Evolutionary conservation across 129 eudicot species (phyloP), one percentile per base, ranked within the genome.

Genomic region (carrot (Daucus carota)): DNA sequence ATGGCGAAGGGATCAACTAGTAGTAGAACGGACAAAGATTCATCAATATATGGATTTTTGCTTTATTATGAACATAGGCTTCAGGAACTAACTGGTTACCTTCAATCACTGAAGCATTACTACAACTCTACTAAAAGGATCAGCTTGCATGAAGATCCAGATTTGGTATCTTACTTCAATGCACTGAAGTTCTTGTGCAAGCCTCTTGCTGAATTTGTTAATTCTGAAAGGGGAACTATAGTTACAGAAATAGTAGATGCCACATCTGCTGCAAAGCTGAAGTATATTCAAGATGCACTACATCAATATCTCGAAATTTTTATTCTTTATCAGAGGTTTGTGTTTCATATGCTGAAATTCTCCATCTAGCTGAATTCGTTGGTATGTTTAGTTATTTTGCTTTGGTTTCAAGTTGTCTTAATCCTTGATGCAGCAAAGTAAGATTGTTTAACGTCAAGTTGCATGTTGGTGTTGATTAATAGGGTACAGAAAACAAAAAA

Each of bases 121-220:
- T 59, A 66, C 60, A 43, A 47, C 24, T 52, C 57, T 59, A 57
- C 59, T 52, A 50, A 57, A 43, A 82, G 34, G 15, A 65, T 24
- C 67, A 73, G 59, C 74, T 73, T 73, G 70, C 41, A 66, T 24
- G 78, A 34, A 33, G 81, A 73, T 66, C 29, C 83, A 60, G 75
- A 73, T 31, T 59, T 80, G 73, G 63, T 76, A 10, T 88, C 78
- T 45, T 85, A 88, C 82, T 88, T 75, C 60, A 83, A 76, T 65
- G 92, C 99, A 38, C 79, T 89, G 72, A 88, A 85, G 57, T 91
- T 86, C 70, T 79, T 94, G 77, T 91, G 97, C 66, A 85, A 81
- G 80, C 88, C 90, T 72, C 83, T 94, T 72, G 87, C 96, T 18
- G 88, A 89, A 54, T 67, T 87, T 75, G 79, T 94, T 32, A 77